These are phyloP conservation scores for Podaxis mareebaensis DNA, from an alignment of 768 basidiomycete species.

Conservation along the genomic window DNA sequence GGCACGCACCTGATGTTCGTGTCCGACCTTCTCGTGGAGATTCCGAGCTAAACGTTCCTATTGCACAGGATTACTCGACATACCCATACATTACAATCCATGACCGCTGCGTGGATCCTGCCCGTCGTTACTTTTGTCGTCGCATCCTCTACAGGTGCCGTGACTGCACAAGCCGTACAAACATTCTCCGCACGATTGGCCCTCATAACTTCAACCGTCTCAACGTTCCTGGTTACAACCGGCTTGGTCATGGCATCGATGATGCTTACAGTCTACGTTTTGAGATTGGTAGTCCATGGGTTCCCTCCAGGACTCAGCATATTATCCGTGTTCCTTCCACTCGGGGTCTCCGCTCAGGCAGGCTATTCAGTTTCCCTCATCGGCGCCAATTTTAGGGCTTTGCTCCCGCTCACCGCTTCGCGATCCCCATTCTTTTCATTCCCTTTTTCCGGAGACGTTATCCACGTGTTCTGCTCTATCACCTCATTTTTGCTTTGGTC, in stretches of 20 bases:
- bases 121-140: constrained; percentile 77
- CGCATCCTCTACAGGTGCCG: constrained; percentile 64
- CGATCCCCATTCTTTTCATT: constrained; percentile 37
- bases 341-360: constrained; percentile 73
- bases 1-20: constrained; percentile 69
- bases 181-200: constrained; percentile 47
- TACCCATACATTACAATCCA: constrained; percentile 50
- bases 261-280: constrained; percentile 65
- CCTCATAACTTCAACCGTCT: constrained; percentile 52
- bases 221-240: constrained; percentile 55
- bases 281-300: constrained; percentile 58
- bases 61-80: constrained; percentile 54
- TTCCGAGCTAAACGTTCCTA: neutral
- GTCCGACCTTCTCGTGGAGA: neutral
- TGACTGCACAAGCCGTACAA: constrained; percentile 52
- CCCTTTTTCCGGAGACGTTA: constrained; percentile 30
- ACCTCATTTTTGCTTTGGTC: constrained; percentile 59
- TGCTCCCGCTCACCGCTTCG: constrained; percentile 33
- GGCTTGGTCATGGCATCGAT: constrained; percentile 63
- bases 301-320: constrained; percentile 47
- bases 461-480: constrained; percentile 49
- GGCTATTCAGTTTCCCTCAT: constrained; percentile 57
- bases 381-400: constrained; percentile 45
- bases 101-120: constrained; percentile 72
- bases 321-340: constrained; percentile 67